Conservation (phyloP, 2,329 filamentous ascomycete genomes). For the Colletotrichum orbiculare region DNA sequence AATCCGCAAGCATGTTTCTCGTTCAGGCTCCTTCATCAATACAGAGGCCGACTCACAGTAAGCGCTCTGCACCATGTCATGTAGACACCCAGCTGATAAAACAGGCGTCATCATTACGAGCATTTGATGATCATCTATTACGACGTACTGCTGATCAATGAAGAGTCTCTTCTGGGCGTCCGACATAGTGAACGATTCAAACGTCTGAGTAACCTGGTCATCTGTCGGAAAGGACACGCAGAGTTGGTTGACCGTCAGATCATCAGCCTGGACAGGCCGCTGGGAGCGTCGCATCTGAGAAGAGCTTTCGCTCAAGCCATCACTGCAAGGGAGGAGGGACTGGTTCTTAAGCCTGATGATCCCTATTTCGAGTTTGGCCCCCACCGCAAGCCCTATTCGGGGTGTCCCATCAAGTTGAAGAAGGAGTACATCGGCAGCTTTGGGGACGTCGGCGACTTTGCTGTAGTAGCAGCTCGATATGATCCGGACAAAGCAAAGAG, state of each 20-base stretch:
- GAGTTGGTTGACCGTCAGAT: constrained; percentile 74
- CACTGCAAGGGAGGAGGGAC: constrained; percentile 75
- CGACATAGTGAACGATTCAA: constrained; percentile 70
- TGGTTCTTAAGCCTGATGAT: constrained; percentile 83
- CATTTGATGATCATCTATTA: constrained; percentile 73
- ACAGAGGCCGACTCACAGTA: constrained; percentile 76
- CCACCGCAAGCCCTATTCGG: constrained; percentile 50
- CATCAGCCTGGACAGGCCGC: constrained; percentile 70
- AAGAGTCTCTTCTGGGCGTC: constrained; percentile 60
- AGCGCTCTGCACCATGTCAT: constrained; percentile 41
- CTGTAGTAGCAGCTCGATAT: constrained; percentile 80
- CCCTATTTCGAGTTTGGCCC: constrained; percentile 75
- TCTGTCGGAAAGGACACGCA: constrained; percentile 67
- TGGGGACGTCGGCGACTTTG: constrained; percentile 86
- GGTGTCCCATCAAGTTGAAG: constrained; percentile 83
- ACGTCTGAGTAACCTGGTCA: constrained; percentile 66
- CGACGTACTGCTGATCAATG: constrained; percentile 66
- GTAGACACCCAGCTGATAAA: background rate
- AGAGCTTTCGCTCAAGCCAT: constrained; percentile 76
- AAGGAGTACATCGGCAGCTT: constrained; percentile 83
- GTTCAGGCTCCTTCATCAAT: constrained; percentile 77
- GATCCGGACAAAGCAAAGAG: constrained; percentile 70
- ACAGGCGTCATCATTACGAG: constrained; percentile 60
- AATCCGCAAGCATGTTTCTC: constrained; percentile 81
- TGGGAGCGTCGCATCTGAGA: constrained; percentile 66